Evolutionary conservation across 305 asterid genomes (phyloP), one percentile per base, ranked within the genome.

Genomic region (Fraxinus angustifolia): DNA sequence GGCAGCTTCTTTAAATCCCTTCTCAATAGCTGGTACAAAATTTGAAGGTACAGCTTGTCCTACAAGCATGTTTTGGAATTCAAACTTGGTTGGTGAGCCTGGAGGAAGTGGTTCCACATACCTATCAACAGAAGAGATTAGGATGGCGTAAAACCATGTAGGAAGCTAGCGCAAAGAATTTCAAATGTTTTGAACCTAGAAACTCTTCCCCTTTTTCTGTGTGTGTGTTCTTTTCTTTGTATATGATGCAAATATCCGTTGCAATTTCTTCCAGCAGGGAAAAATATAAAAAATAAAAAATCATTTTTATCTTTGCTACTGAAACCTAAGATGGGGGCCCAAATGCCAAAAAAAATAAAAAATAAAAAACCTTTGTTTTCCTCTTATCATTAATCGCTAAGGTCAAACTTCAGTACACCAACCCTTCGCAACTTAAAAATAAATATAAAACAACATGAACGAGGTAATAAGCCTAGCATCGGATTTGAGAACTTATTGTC

Each of bases 1-100:
- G 73, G 96, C 98, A 82, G 99, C 99, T 90, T 96, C 99, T 87
- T 86, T 93, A 82, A 96, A 94, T 45, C 99, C 99, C 88, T 94
- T 96, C 84, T 94, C 98, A 79, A 96, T 96, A 78, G 98, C 95
- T 40, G 99, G 98, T 80, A 96, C 93, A 83, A 91, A 96, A 81
- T 88, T 91, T 81, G 98, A 91, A 30, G 99, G 98, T 85, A 96
- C 84, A 80, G 94, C 92, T 88, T 92, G 97, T 80, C 99, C 99
- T 36, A 96, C 90, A 74, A 96, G 93, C 90, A 85, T 85, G 89
- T 93, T 96, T 58, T 94, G 98, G 16, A 96, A 96, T 84, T 94
- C 98, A 62, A 94, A 90, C 88, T 96, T 96, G 23, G 91, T 83
- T 75, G 93, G 84, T 0, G 93, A 92, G 76, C 91, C 98, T 78